phyloP scores from a whole-genome alignment of 495 filamentous ascomycete species.

The Rhypophila decipiens region DNA sequence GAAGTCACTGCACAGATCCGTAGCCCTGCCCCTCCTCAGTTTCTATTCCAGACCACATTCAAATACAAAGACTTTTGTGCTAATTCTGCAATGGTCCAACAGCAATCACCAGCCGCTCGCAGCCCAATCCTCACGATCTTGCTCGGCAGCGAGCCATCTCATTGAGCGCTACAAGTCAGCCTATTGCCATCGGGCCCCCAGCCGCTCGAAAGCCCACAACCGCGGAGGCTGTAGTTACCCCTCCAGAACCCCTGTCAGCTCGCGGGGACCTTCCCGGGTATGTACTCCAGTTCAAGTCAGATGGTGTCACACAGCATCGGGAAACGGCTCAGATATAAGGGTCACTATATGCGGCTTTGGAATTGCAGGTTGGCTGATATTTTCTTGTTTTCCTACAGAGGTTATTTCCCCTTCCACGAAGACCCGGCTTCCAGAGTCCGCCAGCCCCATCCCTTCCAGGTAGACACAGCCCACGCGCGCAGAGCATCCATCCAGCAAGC shows the following conservation, averaged over 20 bases:
- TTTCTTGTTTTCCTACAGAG: conserved; percentile 20
- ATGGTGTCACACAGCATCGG: background rate
- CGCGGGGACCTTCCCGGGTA: conserved; percentile 47
- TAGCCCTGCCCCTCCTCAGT: no score
- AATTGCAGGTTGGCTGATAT: background rate
- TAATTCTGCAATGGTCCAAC: background rate
- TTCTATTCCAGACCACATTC: no score
- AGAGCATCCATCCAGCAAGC: conserved; percentile 25
- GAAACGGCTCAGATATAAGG: background rate
- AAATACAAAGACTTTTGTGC: background rate
- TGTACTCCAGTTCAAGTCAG: conserved; percentile 12
- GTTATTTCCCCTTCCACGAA: conserved; percentile 48
- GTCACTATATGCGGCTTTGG: background rate
- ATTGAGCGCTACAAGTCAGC: conserved; percentile 22
- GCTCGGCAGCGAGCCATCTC: no score
- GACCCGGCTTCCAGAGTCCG: conserved; percentile 30
- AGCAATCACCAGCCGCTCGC: background rate
- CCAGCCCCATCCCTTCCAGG: conserved; percentile 35
- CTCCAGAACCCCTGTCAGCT: conserved; percentile 38
- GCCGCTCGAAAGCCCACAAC: conserved; percentile 17
- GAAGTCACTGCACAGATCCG: no score
- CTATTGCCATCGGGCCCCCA: conserved; percentile 43
- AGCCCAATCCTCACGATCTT: no score
- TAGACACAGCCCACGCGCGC: conserved; percentile 30
- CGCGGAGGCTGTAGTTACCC: conserved; percentile 32